These are phyloP conservation scores for Gillenia trifoliata DNA, from an alignment of 306 rosid species.

Conservation along the genomic window DNA sequence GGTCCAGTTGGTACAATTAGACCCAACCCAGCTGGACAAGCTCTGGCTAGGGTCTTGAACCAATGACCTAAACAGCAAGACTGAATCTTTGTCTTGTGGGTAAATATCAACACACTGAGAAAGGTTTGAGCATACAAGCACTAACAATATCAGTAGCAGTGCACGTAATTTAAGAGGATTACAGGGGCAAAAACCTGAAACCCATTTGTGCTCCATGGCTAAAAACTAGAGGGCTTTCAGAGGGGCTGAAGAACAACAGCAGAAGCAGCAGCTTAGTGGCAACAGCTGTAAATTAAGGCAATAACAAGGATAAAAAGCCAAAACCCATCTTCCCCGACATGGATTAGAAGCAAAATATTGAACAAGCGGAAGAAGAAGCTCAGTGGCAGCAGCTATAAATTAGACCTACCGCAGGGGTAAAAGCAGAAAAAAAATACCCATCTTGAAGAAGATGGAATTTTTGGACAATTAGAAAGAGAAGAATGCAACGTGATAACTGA, in stretches of 20 bases:
- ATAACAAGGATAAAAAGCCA: background rate
- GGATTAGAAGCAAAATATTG: constrained; percentile 2
- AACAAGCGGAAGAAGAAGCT: constrained; percentile 12
- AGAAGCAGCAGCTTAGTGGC: constrained; percentile 11
- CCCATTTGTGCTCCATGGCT: constrained; percentile 37
- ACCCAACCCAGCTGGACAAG: constrained; percentile 71
- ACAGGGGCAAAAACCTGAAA: constrained; percentile 16
- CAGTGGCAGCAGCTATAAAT: background rate
- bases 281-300: constrained; percentile 11
- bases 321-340: constrained; percentile 22
- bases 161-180: constrained; percentile 22
- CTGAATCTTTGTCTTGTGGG: constrained; percentile 64
- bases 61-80: constrained; percentile 44
- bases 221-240: background rate
- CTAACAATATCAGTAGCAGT: constrained; percentile 30
- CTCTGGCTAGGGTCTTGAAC: constrained; percentile 61
- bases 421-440: background rate
- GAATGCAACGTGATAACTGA: background rate
- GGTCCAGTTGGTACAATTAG: constrained; percentile 70
- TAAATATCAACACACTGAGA: constrained; percentile 47
- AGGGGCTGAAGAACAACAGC: background rate
- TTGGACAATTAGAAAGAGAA: background rate
- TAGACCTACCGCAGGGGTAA: background rate
- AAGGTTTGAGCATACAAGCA: constrained; percentile 33
- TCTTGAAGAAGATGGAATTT: background rate